Base-by-base conservation (phyloP, 2,329 filamentous ascomycete genomes). In the Ophiocordyceps australis region DNA sequence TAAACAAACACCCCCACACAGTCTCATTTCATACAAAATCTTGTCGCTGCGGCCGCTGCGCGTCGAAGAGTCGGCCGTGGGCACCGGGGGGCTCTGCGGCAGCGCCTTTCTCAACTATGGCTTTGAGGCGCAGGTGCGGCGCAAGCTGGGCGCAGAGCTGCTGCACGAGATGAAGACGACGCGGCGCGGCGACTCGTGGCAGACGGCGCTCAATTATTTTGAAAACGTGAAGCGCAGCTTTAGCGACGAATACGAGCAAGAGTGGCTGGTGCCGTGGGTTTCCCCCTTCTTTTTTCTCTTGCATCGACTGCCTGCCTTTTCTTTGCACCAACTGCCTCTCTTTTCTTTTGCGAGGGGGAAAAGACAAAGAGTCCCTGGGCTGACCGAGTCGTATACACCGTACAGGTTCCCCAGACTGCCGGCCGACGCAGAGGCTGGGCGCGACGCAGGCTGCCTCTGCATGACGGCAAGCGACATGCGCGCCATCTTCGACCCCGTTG, bases 221-320 rank as follows among this genome's bases (percentile, higher is more conserved):
- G 79, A 86, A 39, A 77, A 85, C 42, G 77, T 86, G 10, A 86
- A 86, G 50, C 65, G 79, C 10, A 83, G 82, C 40, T 86, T 85
- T 43, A 75, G 79, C 42, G 74, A 79, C 38, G 75, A 81, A 24
- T 77, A 82, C 40, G 68, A 78, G 34, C 62, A 72, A 25, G 78
- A 85, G 43, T 67, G 83, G 30, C 82, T 82, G 30, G 65, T 85
- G 4, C 78, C 78, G 63, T 69, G 49, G 35, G 64, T 59, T 23
- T 10, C 10, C 8, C 2, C 1, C 1, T 7, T 15, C 14, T 5
- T 15, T n/a, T 11, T 6, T 5, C 13, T 10, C n/a, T 6, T 14
- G 13, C 12, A 9, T 10, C 11, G 9, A 34, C 30, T 23, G 23
- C 27, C 26, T 9, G 14, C 22, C 6, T 22, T 23, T 6, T 23